Evolutionary conservation across 768 basidiomycete genomes (phyloP).

Genomic region (Clitopilus passeckerianus): DNA sequence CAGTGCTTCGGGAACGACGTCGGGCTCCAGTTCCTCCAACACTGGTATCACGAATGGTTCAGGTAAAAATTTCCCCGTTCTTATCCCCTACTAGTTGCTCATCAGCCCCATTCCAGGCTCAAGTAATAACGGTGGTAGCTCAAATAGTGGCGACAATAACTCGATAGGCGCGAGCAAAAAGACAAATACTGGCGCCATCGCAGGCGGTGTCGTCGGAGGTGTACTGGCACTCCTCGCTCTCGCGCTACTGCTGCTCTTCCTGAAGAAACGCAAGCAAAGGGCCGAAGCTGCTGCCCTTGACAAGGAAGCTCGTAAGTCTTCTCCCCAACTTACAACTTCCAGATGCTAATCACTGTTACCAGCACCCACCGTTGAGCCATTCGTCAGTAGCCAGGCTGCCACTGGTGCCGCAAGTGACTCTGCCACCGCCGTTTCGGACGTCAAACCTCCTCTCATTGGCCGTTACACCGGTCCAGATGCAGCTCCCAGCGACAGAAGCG

Average conservation of each 20-base stretch:
- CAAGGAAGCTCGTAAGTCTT: not conserved
- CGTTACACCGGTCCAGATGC: not conserved
- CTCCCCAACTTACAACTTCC: not conserved
- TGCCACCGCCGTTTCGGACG: not conserved
- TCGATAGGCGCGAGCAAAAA: not conserved
- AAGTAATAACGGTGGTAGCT: not conserved
- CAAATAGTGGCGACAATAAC: not conserved
- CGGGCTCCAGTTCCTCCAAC: too few species aligned
- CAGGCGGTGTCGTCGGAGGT: conserved; percentile 7
- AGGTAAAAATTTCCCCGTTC: too few species aligned
- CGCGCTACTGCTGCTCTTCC: not conserved
- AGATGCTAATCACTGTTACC: not conserved
- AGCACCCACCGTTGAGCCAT: not conserved
- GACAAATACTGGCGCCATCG: conserved; percentile 5
- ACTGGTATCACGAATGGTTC: too few species aligned
- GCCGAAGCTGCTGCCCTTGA: not conserved
- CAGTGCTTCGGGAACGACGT: too few species aligned
- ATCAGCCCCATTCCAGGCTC: not conserved
- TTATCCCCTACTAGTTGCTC: too few species aligned
- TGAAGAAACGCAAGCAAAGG: not conserved
- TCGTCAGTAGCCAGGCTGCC: not conserved
- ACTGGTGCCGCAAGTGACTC: not conserved
- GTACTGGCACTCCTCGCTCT: not conserved
- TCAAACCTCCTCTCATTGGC: not conserved
- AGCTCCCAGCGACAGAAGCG: not conserved